Evolutionary conservation across 2,329 filamentous ascomycete species (phyloP).

Genomic region (Calonectria montana): DNA sequence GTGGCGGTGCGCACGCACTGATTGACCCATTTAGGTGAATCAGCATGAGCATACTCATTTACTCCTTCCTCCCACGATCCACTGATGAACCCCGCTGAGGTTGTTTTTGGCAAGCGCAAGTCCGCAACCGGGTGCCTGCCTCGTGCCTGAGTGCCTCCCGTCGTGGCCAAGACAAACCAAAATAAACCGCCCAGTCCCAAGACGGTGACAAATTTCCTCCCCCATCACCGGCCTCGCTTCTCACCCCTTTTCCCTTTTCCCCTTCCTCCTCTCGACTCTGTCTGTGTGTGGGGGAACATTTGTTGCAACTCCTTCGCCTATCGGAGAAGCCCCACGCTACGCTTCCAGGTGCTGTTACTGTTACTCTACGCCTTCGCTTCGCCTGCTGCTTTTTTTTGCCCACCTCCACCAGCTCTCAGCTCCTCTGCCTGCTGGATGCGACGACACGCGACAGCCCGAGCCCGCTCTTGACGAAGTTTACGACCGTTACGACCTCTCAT

Average conservation of each 20-base stretch:
- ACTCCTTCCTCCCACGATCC: constrained; percentile 9
- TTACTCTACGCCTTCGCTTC: neutral
- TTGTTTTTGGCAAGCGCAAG: constrained; percentile 22
- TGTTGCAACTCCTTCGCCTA: neutral
- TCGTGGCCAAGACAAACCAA: neutral
- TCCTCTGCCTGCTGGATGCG: constrained; percentile 30
- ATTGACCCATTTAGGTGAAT: constrained; percentile 7
- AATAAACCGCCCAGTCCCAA: constrained; percentile 22
- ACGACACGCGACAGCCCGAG: constrained; percentile 31
- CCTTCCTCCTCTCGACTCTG: constrained; percentile 20
- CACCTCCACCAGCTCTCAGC: constrained; percentile 24
- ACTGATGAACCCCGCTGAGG: constrained; percentile 17
- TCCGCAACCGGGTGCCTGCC: constrained; percentile 17
- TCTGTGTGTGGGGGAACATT: constrained; percentile 11
- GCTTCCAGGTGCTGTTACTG: neutral
- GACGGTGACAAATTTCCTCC: constrained; percentile 22
- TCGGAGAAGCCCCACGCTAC: neutral
- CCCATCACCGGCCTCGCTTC: constrained; percentile 15
- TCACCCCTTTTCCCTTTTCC: neutral
- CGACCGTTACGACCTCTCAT: constrained; percentile 42
- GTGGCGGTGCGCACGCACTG: constrained; percentile 38
- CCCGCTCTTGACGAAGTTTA: constrained; percentile 41
- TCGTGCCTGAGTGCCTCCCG: neutral
- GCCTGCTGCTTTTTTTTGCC: neutral
- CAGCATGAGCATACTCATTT: neutral